These are phyloP conservation scores for Prunus salicina DNA, from an alignment of 306 rosid genomes.

Conservation along the genomic window DNA sequence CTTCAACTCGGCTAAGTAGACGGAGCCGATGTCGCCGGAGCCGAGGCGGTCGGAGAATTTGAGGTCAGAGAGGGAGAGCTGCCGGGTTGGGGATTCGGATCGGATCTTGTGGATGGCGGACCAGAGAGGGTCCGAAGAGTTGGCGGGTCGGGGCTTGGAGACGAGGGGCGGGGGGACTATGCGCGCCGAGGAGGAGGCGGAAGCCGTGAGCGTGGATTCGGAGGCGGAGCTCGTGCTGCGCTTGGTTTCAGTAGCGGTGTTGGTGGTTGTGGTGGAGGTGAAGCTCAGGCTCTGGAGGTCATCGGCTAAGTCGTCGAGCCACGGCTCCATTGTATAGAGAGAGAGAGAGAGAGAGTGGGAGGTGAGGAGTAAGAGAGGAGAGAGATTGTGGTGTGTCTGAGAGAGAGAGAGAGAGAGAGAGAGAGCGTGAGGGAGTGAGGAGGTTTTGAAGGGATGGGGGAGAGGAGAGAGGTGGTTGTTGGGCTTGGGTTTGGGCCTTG, in stretches of 20 bases:
- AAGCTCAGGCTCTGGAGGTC: slow-evolving; percentile 76
- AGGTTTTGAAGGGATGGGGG: slow-evolving; percentile 17
- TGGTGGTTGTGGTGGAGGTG: slow-evolving; percentile 52
- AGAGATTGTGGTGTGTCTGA: neutral
- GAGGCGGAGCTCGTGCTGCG: slow-evolving; percentile 78
- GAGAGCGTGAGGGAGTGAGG: slow-evolving; percentile 11
- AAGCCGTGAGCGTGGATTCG: slow-evolving; percentile 52
- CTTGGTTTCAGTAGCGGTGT: slow-evolving; percentile 37
- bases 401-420: slow-evolving; percentile 25
- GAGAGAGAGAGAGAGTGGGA: slow-evolving; percentile 4
- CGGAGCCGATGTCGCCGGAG: slow-evolving; percentile 81
- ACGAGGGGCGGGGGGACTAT: slow-evolving; percentile 13
- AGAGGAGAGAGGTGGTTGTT: neutral
- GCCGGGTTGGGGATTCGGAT: slow-evolving; percentile 51
- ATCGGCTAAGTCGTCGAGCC: slow-evolving; percentile 70
- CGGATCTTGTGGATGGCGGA: slow-evolving; percentile 71
- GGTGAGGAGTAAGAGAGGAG: neutral
- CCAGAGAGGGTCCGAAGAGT: slow-evolving; percentile 63
- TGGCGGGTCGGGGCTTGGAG: slow-evolving; percentile 45
- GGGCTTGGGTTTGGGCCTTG: slow-evolving; percentile 1
- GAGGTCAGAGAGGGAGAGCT: slow-evolving; percentile 60
- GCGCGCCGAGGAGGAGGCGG: slow-evolving; percentile 45
- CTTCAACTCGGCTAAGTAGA: slow-evolving; percentile 58
- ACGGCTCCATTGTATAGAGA: slow-evolving; percentile 58
- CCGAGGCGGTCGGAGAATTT: slow-evolving; percentile 62